Evolutionary conservation across 1,139 yeast genomes (phyloP), one percentile per base, ranked within the genome.

Genomic region (Hanseniaspora sp.): DNA sequence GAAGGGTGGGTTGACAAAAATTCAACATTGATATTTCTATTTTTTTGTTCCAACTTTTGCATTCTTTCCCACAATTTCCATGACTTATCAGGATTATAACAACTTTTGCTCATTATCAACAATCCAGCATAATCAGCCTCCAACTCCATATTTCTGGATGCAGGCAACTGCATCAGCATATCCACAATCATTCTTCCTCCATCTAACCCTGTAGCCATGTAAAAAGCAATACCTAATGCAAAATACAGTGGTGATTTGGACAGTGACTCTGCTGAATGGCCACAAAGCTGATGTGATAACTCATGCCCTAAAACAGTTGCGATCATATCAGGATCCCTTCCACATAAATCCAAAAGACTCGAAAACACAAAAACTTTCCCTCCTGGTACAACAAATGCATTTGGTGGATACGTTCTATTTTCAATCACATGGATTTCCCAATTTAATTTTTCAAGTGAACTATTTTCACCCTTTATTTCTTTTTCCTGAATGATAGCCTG

Each of bases 61-160:
- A 92, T 90, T 58, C 96, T 74, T 56, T 75, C 68, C 99, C 99
- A 92, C 57, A 92, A 75, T 12, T 69, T 71, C 1, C 83, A 79
- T 0, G 96, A 84, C 61, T 82, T 85, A 12, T 69, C 68, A 5
- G 95, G 87, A 60, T 88, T 71, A 67, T 75, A 92, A 65, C 99
- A 94, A 45, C 95, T 95, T 58, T 80, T 73, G 1, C 96, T 80
- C 95, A 92, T 85, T 60, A 90, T 74, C 79, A 87, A 85, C 58
- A 94, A 73, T 0, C 99, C 99, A 42, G 92, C 90, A 62, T 82
- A 82, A 66, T 92, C 98, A 0, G 98, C 98, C 66, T 92, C 98
- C 0, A 88, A 78, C 68, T 92, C 99, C 95, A 86, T 86, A 59
- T 80, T 87, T 62, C 98, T 74, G 1, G 95, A 83, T 0, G 95